A percentile compares a stretch with the other conserved stretches of the same genome.
Evolutionary conservation across 1,284 basidiomycete genomes (phyloP).

Genomic region (Cutaneotrichosporon arboriforme): DNA sequence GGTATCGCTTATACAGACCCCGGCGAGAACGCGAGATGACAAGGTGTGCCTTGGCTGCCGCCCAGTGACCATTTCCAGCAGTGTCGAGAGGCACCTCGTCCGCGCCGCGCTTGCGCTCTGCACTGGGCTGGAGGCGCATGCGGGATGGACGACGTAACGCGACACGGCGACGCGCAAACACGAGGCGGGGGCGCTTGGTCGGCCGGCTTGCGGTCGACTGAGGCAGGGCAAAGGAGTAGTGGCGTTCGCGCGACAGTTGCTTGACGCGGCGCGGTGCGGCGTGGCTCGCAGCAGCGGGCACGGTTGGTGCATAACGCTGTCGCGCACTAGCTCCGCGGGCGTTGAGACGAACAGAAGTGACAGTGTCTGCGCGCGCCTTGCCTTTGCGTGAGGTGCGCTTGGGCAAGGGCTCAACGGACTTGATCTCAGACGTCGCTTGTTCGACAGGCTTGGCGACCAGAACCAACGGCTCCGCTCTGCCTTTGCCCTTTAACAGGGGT

Average conservation of each 20-base stretch:
- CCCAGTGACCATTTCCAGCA: background rate
- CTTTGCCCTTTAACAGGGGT: no score
- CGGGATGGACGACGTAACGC: background rate
- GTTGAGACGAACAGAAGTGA: no score
- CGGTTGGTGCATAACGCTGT: background rate
- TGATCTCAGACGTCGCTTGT: no score
- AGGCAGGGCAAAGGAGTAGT: slow-evolving; percentile 1
- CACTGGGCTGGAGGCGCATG: background rate
- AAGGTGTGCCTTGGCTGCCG: background rate
- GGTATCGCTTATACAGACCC: background rate
- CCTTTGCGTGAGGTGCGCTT: no score
- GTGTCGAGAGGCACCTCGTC: background rate
- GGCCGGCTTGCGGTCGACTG: background rate
- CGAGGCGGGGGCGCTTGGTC: background rate
- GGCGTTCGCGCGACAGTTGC: background rate
- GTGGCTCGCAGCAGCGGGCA: background rate
- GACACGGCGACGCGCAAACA: background rate
- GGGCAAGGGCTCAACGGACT: no score
- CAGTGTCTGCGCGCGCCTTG: no score
- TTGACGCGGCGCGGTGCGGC: background rate
- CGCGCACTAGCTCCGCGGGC: background rate
- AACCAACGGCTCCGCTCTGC: no score
- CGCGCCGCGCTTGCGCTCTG: no score
- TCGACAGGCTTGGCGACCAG: no score
- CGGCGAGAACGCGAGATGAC: background rate